Evolutionary conservation across 352 stramenopile genomes (phyloP).

Genomic region (Hyaloperonospora brassicae): DNA sequence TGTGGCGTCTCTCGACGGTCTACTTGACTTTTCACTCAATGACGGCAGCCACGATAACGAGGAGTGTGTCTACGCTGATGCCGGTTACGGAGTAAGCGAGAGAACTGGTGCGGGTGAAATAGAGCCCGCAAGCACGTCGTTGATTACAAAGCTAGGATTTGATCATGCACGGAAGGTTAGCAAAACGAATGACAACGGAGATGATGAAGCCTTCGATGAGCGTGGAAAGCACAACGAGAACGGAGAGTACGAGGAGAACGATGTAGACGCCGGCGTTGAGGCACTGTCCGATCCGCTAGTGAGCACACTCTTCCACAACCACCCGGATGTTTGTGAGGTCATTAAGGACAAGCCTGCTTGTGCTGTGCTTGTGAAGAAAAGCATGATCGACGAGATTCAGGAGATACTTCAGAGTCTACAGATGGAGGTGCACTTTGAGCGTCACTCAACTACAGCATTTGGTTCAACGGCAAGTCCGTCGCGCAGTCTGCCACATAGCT

Average conservation of each 20-base stretch:
- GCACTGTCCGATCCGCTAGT: conserved; percentile 46
- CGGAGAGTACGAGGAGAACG: conserved; percentile 2
- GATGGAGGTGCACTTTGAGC: conserved; percentile 75
- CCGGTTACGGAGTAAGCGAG: conserved; percentile 9
- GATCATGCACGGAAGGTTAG: conserved; percentile 21
- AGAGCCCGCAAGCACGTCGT: conserved; percentile 15
- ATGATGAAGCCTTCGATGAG: conserved; percentile 3
- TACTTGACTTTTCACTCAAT: conserved; percentile 23
- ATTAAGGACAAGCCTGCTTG: conserved; percentile 47
- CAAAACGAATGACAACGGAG: conserved; percentile 14
- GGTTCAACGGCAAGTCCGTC: conserved; percentile 28
- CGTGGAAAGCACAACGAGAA: conserved; percentile 1
- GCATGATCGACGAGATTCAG: conserved; percentile 72
- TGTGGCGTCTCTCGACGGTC: conserved; percentile 23
- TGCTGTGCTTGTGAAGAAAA: conserved; percentile 59
- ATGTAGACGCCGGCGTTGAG: conserved; percentile 16
- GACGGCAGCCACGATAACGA: conserved; percentile 16
- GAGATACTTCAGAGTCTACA: conserved; percentile 68
- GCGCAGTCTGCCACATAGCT: conserved; percentile 7
- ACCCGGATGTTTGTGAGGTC: conserved; percentile 45
- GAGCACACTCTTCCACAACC: conserved; percentile 36
- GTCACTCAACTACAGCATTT: conserved; percentile 54
- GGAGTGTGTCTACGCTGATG: conserved; percentile 23
- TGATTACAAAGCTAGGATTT: conserved; percentile 16
- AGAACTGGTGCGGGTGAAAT: conserved; percentile 8